Percentiles rank a stretch among this genome's conserved stretches.
Conservation (phyloP, 257 asterid genomes). For the Solanum bulbocastanum region DNA sequence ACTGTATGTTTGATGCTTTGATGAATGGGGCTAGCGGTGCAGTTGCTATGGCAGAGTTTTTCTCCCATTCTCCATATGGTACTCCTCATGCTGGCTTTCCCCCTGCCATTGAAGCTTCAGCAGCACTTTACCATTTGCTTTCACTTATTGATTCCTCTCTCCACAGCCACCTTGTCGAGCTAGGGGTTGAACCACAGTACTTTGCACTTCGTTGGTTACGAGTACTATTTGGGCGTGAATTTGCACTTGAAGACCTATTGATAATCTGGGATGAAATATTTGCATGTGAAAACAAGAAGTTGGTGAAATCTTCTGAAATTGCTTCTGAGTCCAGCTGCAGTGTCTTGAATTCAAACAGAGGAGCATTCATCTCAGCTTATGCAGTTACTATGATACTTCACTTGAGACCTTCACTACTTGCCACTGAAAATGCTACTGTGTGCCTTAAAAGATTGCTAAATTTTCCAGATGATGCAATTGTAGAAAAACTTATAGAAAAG, state of each 20-base stretch:
- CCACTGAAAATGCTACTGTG: background rate
- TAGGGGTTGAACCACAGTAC: background rate
- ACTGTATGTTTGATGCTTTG: background rate
- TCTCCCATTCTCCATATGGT: background rate
- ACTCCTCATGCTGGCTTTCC: background rate
- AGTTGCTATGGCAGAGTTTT: background rate
- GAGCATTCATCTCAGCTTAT: background rate
- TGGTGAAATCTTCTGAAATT: background rate
- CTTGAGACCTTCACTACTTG: background rate
- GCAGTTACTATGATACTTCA: background rate
- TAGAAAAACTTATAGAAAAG: background rate
- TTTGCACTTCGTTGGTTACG: background rate
- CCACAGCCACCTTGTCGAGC: background rate
- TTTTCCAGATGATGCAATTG: background rate
- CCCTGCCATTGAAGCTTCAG: background rate
- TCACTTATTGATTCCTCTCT: background rate
- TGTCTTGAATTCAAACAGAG: background rate
- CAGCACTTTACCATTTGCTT: background rate
- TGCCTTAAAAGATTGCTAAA: background rate
- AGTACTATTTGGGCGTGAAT: background rate
- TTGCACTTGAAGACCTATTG: background rate
- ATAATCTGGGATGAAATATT: background rate
- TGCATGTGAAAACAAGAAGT: background rate
- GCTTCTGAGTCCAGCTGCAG: background rate
- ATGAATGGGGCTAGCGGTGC: background rate